Evolutionary conservation across 768 basidiomycete species (phyloP).

Genomic region (Lactarius hengduanensis): DNA sequence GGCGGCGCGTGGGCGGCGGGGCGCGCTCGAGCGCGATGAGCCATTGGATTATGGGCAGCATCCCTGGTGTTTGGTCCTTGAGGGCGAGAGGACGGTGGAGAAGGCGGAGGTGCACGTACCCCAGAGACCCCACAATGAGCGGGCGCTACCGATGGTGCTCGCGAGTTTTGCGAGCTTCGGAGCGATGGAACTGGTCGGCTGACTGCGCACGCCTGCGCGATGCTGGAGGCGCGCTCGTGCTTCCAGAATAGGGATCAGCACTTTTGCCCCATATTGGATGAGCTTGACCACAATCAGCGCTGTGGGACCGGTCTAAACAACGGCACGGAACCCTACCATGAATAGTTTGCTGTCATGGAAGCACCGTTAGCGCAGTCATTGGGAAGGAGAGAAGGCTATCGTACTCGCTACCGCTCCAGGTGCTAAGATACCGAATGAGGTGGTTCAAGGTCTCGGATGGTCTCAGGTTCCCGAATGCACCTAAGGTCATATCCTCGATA

Average conservation of each 20-base stretch:
- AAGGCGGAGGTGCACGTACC: conserved; percentile 44
- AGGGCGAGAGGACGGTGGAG: not conserved
- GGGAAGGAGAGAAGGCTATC: conserved; percentile 35
- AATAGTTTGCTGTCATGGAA: too few relatives aligned
- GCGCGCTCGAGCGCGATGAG: conserved; percentile 70
- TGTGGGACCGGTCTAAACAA: not conserved
- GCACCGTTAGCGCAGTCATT: conserved; percentile 12
- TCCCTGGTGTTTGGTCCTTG: conserved; percentile 42
- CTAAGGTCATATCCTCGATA: conserved; percentile 63
- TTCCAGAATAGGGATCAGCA: conserved; percentile 63
- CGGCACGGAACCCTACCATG: conserved; percentile 31
- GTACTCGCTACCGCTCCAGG: conserved; percentile 88
- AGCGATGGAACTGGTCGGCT: conserved; percentile 55
- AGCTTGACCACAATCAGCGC: conserved; percentile 43
- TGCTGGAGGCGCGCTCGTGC: conserved; percentile 69
- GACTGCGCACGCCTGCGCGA: conserved; percentile 54
- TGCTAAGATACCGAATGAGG: conserved; percentile 70
- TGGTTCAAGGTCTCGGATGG: conserved; percentile 68
- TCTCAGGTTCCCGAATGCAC: conserved; percentile 56
- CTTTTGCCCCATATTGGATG: conserved; percentile 69
- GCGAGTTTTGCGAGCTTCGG: conserved; percentile 53
- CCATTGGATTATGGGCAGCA: conserved; percentile 81
- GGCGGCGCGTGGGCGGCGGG: conserved; percentile 64
- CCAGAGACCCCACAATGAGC: conserved; percentile 77
- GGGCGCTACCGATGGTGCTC: conserved; percentile 59